These are phyloP conservation scores for Globisporangium viniferum DNA, from an alignment of 352 stramenopile species.

Conservation along the genomic window DNA sequence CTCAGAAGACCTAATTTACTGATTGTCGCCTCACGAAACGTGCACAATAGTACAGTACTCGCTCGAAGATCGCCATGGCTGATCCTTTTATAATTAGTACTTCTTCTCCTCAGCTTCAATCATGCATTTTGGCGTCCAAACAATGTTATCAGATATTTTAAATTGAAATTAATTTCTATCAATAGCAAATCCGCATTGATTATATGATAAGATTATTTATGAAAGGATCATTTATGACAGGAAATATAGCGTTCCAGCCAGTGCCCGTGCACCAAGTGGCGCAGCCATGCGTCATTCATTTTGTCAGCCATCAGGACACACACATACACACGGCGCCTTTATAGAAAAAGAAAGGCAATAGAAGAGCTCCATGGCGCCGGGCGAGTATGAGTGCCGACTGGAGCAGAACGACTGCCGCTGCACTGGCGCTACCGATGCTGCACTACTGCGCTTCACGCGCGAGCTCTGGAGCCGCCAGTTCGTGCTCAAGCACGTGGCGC, in stretches of 20 bases:
- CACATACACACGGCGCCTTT: neutral
- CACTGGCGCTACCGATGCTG: no score
- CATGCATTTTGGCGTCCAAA: neutral
- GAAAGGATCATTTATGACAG: neutral
- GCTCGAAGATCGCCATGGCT: neutral
- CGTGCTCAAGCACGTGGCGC: constrained; percentile 31
- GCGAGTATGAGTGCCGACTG: constrained; percentile 35
- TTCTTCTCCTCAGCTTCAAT: neutral
- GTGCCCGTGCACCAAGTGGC: neutral
- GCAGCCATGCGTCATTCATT: neutral
- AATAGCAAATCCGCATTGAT: neutral
- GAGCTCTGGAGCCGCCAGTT: constrained; percentile 45
- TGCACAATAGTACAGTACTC: neutral
- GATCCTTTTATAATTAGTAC: neutral
- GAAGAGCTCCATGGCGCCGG: constrained; percentile 17
- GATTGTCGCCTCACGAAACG: neutral
- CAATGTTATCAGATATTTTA: neutral
- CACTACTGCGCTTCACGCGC: constrained; percentile 22
- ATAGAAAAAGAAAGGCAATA: neutral
- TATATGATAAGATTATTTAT: neutral
- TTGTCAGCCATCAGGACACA: neutral
- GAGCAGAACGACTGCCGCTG: constrained; percentile 13
- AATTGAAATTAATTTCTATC: neutral
- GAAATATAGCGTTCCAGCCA: neutral
- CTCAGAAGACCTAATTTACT: neutral